Base-by-base conservation (phyloP, 371 early-diverging fungal species). In the Mucor racemosus region DNA sequence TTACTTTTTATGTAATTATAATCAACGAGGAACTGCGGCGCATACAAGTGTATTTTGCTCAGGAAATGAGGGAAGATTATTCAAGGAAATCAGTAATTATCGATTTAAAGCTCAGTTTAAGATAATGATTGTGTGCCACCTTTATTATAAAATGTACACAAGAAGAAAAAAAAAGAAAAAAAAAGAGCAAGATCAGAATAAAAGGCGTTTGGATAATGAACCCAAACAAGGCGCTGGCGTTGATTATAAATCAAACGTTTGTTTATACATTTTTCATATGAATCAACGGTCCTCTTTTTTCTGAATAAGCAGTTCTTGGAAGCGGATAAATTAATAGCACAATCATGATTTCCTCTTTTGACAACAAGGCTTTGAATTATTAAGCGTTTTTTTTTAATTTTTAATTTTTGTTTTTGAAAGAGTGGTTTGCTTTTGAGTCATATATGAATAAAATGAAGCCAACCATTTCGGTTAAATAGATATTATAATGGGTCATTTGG, bases 311-410 rank as follows among this genome's bases (percentile, higher is more conserved):
- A 15, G 14, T 1, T n/a, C n/a, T n/a, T 42, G 6, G 15, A 42
- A 14, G 8, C 60, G 60, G 60, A 42, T 60, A 60, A 60, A 60
- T 48, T 48, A 46, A 60, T 46, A 35, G 34, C 61, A 60, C 48
- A 34, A 60, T 41, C 48, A 60, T n/a, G 15, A 34, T 60, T 48
- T 60, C 61, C 61, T 60, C 61, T 60, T 44, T 60, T 60, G 61
- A 60, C 36, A 19, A 19, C 48, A 48, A 48, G 48, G 48, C 48
- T 48, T 48, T 48, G 48, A 48, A 48, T 21, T 48, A 48, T 48
- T 48, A 48, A 48, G 48, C 48, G 48, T 5, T 19, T 19, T 21
- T n/a, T 9, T 7, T n/a, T 21, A 7, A 8, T 6, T 19, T 7
- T 19, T 6, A 9, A 8, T 6, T 42, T 42, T 42, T 48, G 38